These are phyloP conservation scores for Margaritispora aquatica DNA, from an alignment of 495 filamentous ascomycete genomes.

Conservation along the genomic window DNA sequence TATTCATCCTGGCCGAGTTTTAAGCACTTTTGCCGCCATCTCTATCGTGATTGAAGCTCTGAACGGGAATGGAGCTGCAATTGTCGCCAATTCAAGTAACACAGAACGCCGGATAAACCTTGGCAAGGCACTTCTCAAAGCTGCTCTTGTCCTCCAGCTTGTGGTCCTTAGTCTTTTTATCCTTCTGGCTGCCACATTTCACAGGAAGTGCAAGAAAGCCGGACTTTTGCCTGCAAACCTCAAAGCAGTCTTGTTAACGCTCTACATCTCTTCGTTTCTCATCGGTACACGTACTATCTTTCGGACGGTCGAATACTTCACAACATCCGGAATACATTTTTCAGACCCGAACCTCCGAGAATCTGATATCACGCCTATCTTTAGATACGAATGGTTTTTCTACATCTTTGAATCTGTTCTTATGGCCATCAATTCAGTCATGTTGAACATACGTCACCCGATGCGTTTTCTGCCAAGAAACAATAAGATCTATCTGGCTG, in stretches of 20 bases:
- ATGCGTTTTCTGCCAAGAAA: constrained; percentile 52
- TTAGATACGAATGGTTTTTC: constrained; percentile 67
- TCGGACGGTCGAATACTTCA: constrained; percentile 59
- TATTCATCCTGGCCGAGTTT: constrained; percentile 69
- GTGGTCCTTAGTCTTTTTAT: constrained; percentile 57
- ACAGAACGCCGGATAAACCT: constrained; percentile 37
- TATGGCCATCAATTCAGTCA: constrained; percentile 55
- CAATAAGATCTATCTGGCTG: constrained; percentile 56
- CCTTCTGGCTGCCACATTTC: constrained; percentile 50
- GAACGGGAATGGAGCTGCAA: constrained; percentile 61
- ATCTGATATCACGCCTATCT: constrained; percentile 38
- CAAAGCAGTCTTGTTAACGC: constrained; percentile 46
- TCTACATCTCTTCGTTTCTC: constrained; percentile 56
- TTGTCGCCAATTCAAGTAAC: constrained; percentile 14
- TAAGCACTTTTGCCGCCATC: constrained; percentile 67
- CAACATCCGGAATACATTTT: constrained; percentile 14
- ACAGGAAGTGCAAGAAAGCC: constrained; percentile 47
- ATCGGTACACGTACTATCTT: constrained; percentile 60
- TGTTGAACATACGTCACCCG: constrained; percentile 61
- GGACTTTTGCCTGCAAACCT: constrained; percentile 51
- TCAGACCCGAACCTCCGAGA: constrained; percentile 10
- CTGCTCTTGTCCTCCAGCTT: constrained; percentile 61
- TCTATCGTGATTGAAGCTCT: constrained; percentile 57
- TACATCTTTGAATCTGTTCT: constrained; percentile 62
- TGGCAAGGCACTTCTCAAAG: constrained; percentile 57